Base-by-base conservation (phyloP, 768 basidiomycete genomes). In the Pleurotus citrinopileatus region DNA sequence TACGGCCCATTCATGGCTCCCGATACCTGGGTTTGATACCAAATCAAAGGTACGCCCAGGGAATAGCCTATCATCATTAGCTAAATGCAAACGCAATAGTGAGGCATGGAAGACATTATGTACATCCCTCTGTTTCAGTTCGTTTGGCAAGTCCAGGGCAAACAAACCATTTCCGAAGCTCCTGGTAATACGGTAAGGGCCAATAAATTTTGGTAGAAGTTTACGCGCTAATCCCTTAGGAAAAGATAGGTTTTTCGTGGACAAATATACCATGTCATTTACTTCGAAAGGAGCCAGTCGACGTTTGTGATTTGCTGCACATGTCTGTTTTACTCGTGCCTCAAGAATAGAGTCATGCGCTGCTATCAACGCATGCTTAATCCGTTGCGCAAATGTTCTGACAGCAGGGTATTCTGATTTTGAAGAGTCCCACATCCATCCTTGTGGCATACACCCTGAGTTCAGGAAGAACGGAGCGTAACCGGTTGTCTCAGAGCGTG, bases 391-490 rank as follows among this genome's bases (percentile, higher is more conserved):
- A 45, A 69, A 71, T 0, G 36, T 44, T 8, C 52, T 23, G 0
- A 69, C 67, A 0, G 67, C 69, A 8, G 59, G 58, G 55, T 58
- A 46, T 42, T 58, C 55, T 10, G 22, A 13, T 28, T 20, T 34
- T 2, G n/a, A 22, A 3, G 53, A 17, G 20, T 63, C 29, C 50
- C 62, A 60, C 9, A 64, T 59, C 32, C 68, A 50, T 5, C 62
- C 3, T 0, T 58, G 52, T 1, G 68, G 68, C 2, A 62, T 57
- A 3, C 60, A 37, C 1, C 67, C 61, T 6, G 57, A 27, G 37
- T 61, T 60, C n/a, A 61, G 59, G 23, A 65, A 65, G 59, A 75
- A 76, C 1, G 73, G 74, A 0, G 70, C 42, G 52, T 61, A 72
- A 0, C 72, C 69, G 2, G 73, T 76, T 0, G 61, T 61, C 8